Conservation (phyloP, 768 basidiomycete species). For the Leccinum barrowsii region DNA sequence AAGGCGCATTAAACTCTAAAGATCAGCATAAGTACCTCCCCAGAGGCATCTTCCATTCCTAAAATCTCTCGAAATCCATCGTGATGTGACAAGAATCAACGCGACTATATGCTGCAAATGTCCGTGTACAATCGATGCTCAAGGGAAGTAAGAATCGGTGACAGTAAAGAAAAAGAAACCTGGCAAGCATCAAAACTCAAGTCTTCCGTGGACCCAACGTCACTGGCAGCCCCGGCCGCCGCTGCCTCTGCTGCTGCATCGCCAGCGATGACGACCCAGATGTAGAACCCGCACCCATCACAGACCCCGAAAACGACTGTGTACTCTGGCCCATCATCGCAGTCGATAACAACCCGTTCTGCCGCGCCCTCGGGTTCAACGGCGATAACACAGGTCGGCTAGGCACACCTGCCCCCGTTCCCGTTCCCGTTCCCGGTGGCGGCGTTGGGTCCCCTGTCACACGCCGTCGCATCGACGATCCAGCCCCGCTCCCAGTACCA, state of each 20-base stretch:
- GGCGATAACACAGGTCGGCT: slow-evolving; percentile 40
- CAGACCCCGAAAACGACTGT: slow-evolving; percentile 25
- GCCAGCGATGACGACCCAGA: slow-evolving; percentile 11
- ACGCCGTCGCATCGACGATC: slow-evolving; percentile 56
- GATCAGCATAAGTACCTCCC: neutral
- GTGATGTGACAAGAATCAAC: neutral
- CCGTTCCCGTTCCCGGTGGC: slow-evolving; percentile 22
- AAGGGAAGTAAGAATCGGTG: neutral
- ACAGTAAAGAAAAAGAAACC: neutral
- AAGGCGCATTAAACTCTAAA: neutral
- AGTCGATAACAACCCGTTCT: slow-evolving; percentile 40
- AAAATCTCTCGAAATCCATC: neutral
- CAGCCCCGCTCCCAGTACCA: slow-evolving; percentile 9
- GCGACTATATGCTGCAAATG: neutral
- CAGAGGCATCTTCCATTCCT: neutral
- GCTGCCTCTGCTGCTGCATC: slow-evolving; percentile 38
- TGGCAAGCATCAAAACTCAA: neutral
- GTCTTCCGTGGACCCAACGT: slow-evolving; percentile 33
- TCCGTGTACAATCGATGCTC: neutral
- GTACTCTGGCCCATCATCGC: slow-evolving; percentile 37
- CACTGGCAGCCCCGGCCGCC: slow-evolving; percentile 38
- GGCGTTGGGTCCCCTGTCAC: slow-evolving; percentile 47
- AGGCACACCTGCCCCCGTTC: no score
- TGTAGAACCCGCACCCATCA: slow-evolving; percentile 7
- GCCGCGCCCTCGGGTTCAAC: slow-evolving; percentile 66